phyloP scores from a whole-genome alignment of 2,329 filamentous ascomycete species.

The Ophiostoma sp. region DNA sequence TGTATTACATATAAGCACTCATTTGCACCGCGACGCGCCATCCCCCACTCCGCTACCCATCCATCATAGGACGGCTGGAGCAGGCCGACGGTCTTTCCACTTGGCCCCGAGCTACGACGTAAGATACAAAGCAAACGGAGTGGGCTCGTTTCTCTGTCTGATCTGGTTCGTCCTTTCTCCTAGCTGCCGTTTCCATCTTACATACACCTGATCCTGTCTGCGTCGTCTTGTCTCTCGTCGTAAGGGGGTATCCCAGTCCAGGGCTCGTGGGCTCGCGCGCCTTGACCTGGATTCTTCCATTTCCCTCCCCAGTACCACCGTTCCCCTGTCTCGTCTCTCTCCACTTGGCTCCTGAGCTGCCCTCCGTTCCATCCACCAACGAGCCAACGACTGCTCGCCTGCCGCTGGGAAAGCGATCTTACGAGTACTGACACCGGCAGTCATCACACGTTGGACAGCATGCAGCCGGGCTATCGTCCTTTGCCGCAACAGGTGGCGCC shows the following conservation, averaged over 20 bases:
- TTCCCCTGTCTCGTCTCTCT: slow-evolving; percentile 4
- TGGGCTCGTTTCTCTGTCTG: background rate
- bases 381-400: background rate
- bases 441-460: background rate
- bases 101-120: background rate
- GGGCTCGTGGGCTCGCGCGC: background rate
- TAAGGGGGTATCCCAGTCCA: no score
- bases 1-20: background rate
- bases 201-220: no score
- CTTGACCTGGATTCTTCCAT: background rate
- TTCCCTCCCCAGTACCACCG: background rate
- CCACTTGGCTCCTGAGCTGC: background rate
- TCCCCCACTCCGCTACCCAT: background rate
- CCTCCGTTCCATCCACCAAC: background rate
- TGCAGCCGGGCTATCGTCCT: slow-evolving; percentile 13
- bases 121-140: background rate
- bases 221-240: no score
- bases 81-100: background rate
- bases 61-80: background rate
- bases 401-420: no score
- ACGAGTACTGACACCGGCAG: background rate
- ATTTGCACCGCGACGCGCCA: background rate
- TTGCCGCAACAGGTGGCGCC: slow-evolving; percentile 4
- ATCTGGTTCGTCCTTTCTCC: background rate
- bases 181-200: no score